Evolutionary conservation across 768 basidiomycete species (phyloP).

Genomic region (Pleurotus cornucopiae): DNA sequence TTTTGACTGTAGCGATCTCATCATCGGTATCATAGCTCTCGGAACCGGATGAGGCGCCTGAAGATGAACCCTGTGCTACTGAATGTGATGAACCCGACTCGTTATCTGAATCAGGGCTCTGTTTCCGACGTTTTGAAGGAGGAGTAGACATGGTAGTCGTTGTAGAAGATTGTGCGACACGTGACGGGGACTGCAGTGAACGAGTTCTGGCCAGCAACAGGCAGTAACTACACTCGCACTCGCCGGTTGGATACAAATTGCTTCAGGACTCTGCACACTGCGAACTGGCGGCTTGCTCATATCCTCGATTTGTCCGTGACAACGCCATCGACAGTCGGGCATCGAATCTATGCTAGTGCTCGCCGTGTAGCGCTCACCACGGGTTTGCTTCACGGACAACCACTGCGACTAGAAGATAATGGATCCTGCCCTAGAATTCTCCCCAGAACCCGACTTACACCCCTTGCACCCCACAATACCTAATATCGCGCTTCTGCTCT

Average conservation of each 20-base stretch:
- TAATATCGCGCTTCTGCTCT: conserved; percentile 60
- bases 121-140: conserved; percentile 46
- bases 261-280: no score
- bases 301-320: neutral
- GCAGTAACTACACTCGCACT: neutral
- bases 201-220: no score
- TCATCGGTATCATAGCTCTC: conserved; percentile 51
- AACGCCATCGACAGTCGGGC: neutral
- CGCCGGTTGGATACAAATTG: neutral
- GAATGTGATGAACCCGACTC: conserved; percentile 15
- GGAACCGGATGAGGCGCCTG: conserved; percentile 19
- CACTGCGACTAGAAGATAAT: neutral
- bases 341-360: neutral
- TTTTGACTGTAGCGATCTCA: conserved; percentile 58
- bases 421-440: conserved; percentile 41
- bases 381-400: no score
- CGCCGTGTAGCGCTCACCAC: no score
- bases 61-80: conserved; percentile 15
- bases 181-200: no score
- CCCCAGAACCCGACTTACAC: conserved; percentile 75
- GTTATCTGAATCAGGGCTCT: conserved; percentile 25
- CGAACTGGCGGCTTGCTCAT: neutral
- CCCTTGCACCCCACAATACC: conserved; percentile 70
- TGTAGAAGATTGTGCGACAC: no score
- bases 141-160: conserved; percentile 36